Percentiles rank a stretch among this genome's conserved stretches.
Conservation (phyloP, 2,329 filamentous ascomycete genomes). For the Furcasterigmium sp. region DNA sequence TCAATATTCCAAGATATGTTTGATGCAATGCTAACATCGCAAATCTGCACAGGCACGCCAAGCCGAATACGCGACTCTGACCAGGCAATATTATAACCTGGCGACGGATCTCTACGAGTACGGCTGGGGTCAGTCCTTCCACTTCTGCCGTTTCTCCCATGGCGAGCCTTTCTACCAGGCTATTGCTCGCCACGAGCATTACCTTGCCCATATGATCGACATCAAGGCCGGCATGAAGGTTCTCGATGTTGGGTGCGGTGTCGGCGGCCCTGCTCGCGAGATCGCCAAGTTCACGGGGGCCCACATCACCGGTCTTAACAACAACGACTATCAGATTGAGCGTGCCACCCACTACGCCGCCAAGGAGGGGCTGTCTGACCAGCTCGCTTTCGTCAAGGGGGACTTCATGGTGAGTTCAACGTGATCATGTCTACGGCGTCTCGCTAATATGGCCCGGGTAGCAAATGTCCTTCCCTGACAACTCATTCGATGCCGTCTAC, state of each 20-base stretch:
- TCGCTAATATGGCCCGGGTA: conserved; percentile 19
- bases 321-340: conserved; percentile 96
- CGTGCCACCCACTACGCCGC: conserved; percentile 75
- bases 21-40: too few species aligned
- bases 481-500: conserved; percentile 87
- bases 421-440: too few species aligned
- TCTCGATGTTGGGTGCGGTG: conserved; percentile 91
- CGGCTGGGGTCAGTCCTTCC: conserved; percentile 88
- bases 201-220: conserved; percentile 79
- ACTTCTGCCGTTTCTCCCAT: conserved; percentile 87
- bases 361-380: conserved; percentile 70
- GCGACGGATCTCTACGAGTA: conserved; percentile 92
- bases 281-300: conserved; percentile 88
- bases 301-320: conserved; percentile 85
- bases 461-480: conserved; percentile 89
- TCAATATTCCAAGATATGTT: too few species aligned
- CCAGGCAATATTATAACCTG: conserved; percentile 91
- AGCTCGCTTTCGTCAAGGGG: conserved; percentile 80
- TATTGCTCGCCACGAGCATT: conserved; percentile 92
- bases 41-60: conserved; percentile 56
- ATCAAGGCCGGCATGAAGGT: conserved; percentile 78
- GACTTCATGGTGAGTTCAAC: conserved; percentile 77
- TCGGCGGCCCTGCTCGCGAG: conserved; percentile 88
- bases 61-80: conserved; percentile 82
- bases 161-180: conserved; percentile 83